These are phyloP conservation scores for Acanthamoeba castellanii DNA, from an alignment of 208 protist genomes.

Conservation along the genomic window DNA sequence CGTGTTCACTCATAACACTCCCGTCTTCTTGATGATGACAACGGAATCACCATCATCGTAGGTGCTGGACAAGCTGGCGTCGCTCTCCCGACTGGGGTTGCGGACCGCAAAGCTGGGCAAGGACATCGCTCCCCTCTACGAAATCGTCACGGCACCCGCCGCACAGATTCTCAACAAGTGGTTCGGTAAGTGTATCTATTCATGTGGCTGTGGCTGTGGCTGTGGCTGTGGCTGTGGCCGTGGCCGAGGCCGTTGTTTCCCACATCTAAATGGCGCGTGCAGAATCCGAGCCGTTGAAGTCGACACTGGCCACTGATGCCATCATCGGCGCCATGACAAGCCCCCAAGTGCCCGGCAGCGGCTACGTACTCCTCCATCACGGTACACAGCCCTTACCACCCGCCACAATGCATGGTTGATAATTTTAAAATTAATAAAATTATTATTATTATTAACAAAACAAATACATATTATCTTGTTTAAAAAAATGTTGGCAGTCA, in stretches of 20 bases:
- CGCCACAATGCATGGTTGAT: not conserved
- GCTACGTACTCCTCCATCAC: conserved; percentile 88
- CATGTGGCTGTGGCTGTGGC: no score
- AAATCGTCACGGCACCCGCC: conserved; percentile 78
- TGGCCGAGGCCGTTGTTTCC: no score
- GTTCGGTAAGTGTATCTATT: conserved; percentile 28
- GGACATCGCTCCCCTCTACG: conserved; percentile 63
- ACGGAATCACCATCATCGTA: not conserved
- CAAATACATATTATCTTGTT: no score
- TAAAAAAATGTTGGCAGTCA: conserved; percentile 34
- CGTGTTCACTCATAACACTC: not conserved
- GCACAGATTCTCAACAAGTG: conserved; percentile 73
- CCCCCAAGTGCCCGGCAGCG: conserved; percentile 78
- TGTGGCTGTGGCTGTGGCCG: no score
- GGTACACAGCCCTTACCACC: not conserved
- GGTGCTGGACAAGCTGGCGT: conserved; percentile 40
- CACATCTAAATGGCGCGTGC: no score
- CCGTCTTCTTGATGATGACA: not conserved
- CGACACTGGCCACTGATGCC: conserved; percentile 87
- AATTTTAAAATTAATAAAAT: no score
- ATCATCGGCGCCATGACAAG: conserved; percentile 85
- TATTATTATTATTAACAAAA: no score
- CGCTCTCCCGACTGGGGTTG: not conserved
- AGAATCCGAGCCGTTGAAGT: conserved; percentile 82
- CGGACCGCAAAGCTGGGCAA: conserved; percentile 33